Conservation (phyloP, 2,329 filamentous ascomycete genomes). For the Cladosporium sp. region DNA sequence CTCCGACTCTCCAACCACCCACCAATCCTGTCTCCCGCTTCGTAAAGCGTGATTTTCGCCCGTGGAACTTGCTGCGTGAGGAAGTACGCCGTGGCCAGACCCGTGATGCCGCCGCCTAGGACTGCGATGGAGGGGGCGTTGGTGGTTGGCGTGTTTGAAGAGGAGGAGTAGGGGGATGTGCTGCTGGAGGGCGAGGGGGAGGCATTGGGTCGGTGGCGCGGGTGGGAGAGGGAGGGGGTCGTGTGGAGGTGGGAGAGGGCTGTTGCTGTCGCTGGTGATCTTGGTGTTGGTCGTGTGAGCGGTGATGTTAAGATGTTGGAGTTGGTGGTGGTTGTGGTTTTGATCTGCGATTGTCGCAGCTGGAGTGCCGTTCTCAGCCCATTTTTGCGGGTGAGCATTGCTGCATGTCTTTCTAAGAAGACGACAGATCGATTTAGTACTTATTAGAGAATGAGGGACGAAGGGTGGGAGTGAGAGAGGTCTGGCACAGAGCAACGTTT, state of each 20-base stretch:
- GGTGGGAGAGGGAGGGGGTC: not conserved
- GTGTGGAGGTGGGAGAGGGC: too few relatives aligned
- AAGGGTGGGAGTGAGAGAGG: too few relatives aligned
- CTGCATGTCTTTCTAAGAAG: constrained; percentile 21
- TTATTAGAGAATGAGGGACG: too few relatives aligned
- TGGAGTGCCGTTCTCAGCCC: constrained; percentile 15
- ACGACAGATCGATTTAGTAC: too few relatives aligned
- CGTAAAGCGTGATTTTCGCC: constrained; percentile 75
- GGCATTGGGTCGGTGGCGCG: too few relatives aligned
- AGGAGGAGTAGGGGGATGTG: too few relatives aligned
- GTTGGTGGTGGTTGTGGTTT: too few relatives aligned
- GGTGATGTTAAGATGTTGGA: not conserved
- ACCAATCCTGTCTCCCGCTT: constrained; percentile 64
- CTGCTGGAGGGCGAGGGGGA: too few relatives aligned
- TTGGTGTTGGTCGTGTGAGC: not conserved
- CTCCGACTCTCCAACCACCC: constrained; percentile 76
- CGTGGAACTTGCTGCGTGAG: constrained; percentile 64
- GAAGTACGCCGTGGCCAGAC: constrained; percentile 74
- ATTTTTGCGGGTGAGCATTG: constrained; percentile 26
- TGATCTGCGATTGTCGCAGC: not conserved
- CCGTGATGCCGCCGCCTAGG: constrained; percentile 78
- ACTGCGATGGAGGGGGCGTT: constrained; percentile 53
- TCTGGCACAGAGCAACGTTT: too few relatives aligned
- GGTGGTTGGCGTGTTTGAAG: not conserved
- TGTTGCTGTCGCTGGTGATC: constrained; percentile 9